These are phyloP conservation scores for Pulveroboletus frians DNA, from an alignment of 768 basidiomycete species.

Conservation along the genomic window DNA sequence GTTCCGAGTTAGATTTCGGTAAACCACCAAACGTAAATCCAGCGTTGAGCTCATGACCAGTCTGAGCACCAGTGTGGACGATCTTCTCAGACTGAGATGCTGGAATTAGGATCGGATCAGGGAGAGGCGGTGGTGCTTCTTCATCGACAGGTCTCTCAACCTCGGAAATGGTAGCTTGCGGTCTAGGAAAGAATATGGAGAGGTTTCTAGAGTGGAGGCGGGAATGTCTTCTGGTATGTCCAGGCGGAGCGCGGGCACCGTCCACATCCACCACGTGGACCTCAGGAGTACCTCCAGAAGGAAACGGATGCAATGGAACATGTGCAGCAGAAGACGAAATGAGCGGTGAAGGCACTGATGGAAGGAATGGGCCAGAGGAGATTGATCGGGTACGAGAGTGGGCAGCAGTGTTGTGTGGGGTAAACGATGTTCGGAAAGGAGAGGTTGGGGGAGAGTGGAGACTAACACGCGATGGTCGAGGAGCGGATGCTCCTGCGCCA, in stretches of 20 bases:
- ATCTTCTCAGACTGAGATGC: slow-evolving; percentile 35
- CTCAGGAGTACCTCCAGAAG: slow-evolving; percentile 19
- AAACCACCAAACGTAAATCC: slow-evolving; percentile 64
- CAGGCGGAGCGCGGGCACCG: slow-evolving; percentile 12
- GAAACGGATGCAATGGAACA: slow-evolving; percentile 24
- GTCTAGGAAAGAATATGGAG: slow-evolving; percentile 84
- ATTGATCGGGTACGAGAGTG: slow-evolving; percentile 32
- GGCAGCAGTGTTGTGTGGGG: neutral
- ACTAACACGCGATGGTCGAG: slow-evolving; percentile 21
- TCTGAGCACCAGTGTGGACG: slow-evolving; percentile 20
- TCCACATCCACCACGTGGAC: slow-evolving; percentile 13
- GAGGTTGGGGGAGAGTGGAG: slow-evolving; percentile 28
- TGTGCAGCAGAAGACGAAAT: slow-evolving; percentile 24
- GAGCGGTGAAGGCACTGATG: slow-evolving; percentile 26
- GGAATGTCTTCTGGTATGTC: slow-evolving; percentile 46
- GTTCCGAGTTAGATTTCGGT: slow-evolving; percentile 27
- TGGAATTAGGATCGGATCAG: slow-evolving; percentile 37
- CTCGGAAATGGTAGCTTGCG: slow-evolving; percentile 59
- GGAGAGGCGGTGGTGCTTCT: slow-evolving; percentile 45
- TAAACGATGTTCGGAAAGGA: slow-evolving; percentile 28
- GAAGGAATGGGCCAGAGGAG: slow-evolving; percentile 28
- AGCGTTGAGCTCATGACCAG: slow-evolving; percentile 41
- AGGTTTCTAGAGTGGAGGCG: slow-evolving; percentile 88
- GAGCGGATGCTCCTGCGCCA: slow-evolving; percentile 24
- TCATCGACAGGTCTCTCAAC: slow-evolving; percentile 49